Base-by-base conservation (phyloP, 306 rosid species). In the Nissolia schottii region DNA sequence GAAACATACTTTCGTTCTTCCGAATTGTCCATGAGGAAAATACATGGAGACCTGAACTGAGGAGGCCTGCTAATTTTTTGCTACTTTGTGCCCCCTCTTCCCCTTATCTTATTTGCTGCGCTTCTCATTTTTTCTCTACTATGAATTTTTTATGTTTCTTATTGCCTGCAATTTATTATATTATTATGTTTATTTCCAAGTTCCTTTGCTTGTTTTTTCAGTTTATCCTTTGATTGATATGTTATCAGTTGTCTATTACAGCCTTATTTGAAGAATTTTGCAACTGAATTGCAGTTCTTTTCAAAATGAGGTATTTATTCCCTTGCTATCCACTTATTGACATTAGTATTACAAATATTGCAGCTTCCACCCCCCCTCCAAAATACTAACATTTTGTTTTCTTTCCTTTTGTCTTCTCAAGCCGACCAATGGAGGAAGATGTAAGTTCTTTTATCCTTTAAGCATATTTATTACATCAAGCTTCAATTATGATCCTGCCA, bases 351-450 rank as follows among this genome's bases (percentile, higher is more conserved):
- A 40, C 4, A 6, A 6, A 0, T 1, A 7, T 34, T 34, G 13
- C 6, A 2, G 7, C 1, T 0, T 14, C n/a, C 43, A 1, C 9
- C 2, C 1, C 6, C 43, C 1, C 56, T 18, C 15, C 4, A 0
- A 10, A 27, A 7, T 29, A 27, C 80, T 83, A 25, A 83, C 66
- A 8, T 1, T 15, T 34, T 23, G 2, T 35, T 34, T 49, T 76
- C 0, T 59, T 70, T 38, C 13, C 7, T 16, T 67, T n/a, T 67
- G 34, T 5, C 40, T 23, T 59, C 50, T 51, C 82, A 65, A 86
- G 92, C 73, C 84, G 86, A 10, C 90, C 96, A 64, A 79, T 86
- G 94, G 96, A 93, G 73, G 98, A 88, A 88, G 97, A 93, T 29
- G 98, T 87, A 83, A 87, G 98, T 81, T 72, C 22, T 49, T 16